These are phyloP conservation scores for Penicillium oxalicum DNA, from an alignment of 2,329 filamentous ascomycete species.

Conservation along the genomic window DNA sequence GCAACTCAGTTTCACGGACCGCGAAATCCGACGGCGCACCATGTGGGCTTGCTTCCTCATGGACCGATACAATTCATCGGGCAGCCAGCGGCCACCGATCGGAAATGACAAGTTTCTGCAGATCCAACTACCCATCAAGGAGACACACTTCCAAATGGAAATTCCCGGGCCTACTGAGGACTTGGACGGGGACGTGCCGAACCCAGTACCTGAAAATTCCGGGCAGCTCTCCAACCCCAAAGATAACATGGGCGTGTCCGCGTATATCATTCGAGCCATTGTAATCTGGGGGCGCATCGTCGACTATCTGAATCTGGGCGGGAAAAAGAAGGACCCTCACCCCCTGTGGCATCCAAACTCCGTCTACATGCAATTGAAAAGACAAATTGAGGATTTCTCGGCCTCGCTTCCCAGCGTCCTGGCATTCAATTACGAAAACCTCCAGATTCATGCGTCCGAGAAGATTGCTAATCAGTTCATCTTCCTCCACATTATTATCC, in stretches of 20 bases:
- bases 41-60: conserved; percentile 99
- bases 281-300: conserved; percentile 86
- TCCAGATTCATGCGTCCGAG: conserved; percentile 77
- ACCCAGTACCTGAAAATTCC: conserved; percentile 57
- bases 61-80: conserved; percentile 96
- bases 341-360: conserved; percentile 82
- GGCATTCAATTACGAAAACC: conserved; percentile 72
- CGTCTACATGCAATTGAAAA: conserved; percentile 63
- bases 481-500: conserved; percentile 81
- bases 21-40: conserved; percentile 83
- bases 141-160: conserved; percentile 83
- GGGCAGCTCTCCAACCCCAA: conserved; percentile 60
- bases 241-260: conserved; percentile 89
- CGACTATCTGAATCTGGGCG: conserved; percentile 83
- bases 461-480: conserved; percentile 86
- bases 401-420: conserved; percentile 63
- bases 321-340: conserved; percentile 68
- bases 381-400: conserved; percentile 65
- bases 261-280: conserved; percentile 80
- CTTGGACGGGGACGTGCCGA: conserved; percentile 64
- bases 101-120: conserved; percentile 83
- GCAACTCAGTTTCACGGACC: conserved; percentile 80
- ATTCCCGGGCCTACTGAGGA: conserved; percentile 83
- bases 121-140: conserved; percentile 84
- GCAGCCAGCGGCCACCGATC: conserved; percentile 85